Percentiles rank a stretch among this genome's conserved stretches.
phyloP scores from a whole-genome alignment of 2,329 filamentous ascomycete genomes.

The Pestalotiopsis sp. region DNA sequence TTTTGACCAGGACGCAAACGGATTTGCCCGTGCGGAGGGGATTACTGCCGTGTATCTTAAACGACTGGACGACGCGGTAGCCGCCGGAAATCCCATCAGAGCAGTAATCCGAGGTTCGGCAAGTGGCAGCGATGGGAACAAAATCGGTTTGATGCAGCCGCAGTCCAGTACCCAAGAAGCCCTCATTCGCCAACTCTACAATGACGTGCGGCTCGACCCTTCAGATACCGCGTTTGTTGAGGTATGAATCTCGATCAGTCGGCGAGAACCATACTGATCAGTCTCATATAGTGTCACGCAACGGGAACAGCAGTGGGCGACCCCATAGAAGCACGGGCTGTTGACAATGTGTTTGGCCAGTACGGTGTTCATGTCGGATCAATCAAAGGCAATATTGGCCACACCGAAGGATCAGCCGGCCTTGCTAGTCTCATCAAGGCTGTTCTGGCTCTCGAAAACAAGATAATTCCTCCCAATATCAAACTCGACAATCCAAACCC shows the following conservation, averaged over 20 bases:
- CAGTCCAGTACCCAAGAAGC: no score
- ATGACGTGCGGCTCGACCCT: no score
- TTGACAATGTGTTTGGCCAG: slow-evolving; percentile 15
- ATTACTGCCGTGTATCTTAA: slow-evolving; percentile 44
- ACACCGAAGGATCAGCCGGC: slow-evolving; percentile 32
- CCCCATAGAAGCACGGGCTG: slow-evolving; percentile 27
- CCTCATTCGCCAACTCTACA: no score
- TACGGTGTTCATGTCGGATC: slow-evolving; percentile 25
- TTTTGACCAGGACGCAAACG: slow-evolving; percentile 30
- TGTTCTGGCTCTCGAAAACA: slow-evolving; percentile 21
- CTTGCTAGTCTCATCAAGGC: slow-evolving; percentile 30
- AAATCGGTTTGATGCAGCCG: no score
- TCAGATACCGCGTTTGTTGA: no score
- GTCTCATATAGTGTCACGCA: slow-evolving; percentile 25
- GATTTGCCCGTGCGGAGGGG: slow-evolving; percentile 55
- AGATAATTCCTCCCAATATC: slow-evolving; percentile 31
- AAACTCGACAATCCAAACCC: slow-evolving; percentile 34
- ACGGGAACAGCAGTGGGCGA: slow-evolving; percentile 29
- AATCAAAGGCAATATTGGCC: slow-evolving; percentile 38
- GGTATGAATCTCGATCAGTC: slow-evolving; percentile 32
- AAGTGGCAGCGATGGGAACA: slow-evolving; percentile 41
- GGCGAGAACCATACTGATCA: slow-evolving; percentile 30
- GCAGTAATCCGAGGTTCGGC: slow-evolving; percentile 40
- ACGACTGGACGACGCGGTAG: slow-evolving; percentile 42
- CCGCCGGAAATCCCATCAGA: slow-evolving; percentile 40